phyloP scores from a whole-genome alignment of 495 filamentous ascomycete species.

The Bombardia bombarda region DNA sequence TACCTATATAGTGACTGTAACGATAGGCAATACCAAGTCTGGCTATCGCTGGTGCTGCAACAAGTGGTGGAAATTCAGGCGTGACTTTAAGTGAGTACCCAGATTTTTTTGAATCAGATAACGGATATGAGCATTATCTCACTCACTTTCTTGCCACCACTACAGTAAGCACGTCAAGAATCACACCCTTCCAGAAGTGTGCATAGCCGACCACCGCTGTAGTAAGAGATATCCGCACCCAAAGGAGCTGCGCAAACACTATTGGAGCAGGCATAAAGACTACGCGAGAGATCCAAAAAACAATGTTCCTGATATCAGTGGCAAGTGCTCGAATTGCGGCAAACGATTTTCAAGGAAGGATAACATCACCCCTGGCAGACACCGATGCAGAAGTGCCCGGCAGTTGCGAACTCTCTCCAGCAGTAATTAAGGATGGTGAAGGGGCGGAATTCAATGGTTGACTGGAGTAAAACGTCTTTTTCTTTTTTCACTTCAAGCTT shows the following conservation, averaged over 20 bases:
- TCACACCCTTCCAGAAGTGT: not conserved
- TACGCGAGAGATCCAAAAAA: not conserved
- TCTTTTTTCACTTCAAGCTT: too few relatives aligned
- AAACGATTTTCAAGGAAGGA: not conserved
- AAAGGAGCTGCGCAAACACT: not conserved
- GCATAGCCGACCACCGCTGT: not conserved
- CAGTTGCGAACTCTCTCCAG: too few relatives aligned
- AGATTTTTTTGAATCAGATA: not conserved
- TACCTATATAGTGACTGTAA: not conserved
- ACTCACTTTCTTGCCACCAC: not conserved
- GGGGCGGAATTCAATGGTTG: too few relatives aligned
- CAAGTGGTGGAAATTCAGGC: not conserved
- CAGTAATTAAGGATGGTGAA: too few relatives aligned
- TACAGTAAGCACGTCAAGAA: not conserved
- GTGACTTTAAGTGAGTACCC: not conserved
- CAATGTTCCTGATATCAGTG: not conserved
- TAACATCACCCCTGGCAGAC: too few relatives aligned
- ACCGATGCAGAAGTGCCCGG: too few relatives aligned
- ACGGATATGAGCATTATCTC: not conserved
- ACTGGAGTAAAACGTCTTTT: too few relatives aligned
- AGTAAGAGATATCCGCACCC: not conserved
- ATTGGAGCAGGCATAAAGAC: not conserved
- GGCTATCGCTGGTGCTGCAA: not conserved
- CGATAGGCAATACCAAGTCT: not conserved
- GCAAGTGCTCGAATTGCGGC: not conserved